Percentiles rank a stretch among this genome's conserved stretches.
These are phyloP conservation scores for Candida saitoana DNA, from an alignment of 805 yeast species.

Conservation along the genomic window DNA sequence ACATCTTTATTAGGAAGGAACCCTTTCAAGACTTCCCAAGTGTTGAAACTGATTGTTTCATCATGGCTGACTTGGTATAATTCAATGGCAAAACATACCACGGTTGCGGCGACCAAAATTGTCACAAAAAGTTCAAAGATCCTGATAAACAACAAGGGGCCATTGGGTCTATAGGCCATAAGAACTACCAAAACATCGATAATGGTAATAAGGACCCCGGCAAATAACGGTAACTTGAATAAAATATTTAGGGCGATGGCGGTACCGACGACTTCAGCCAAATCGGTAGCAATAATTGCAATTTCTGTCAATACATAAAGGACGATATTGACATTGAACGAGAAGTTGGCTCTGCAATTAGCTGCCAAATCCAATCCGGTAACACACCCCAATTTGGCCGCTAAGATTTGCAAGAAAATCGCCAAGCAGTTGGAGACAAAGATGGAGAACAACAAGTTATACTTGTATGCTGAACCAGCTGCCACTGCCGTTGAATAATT, in stretches of 20 bases:
- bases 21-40: constrained; percentile 48
- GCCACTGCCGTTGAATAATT: constrained; percentile 93
- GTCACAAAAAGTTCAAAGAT: constrained; percentile 81
- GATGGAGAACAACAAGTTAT: constrained; percentile 72
- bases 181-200: constrained; percentile 82
- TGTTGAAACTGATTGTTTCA: constrained; percentile 39
- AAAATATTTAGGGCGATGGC: constrained; percentile 88
- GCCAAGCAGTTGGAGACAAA: constrained; percentile 82
- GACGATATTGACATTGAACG: constrained; percentile 53
- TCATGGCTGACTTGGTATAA: constrained; percentile 61
- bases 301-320: constrained; percentile 79
- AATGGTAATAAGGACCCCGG: constrained; percentile 82
- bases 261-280: constrained; percentile 97
- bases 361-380: constrained; percentile 92
- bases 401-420: constrained; percentile 75
- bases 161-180: constrained; percentile 82
- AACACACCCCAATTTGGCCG: constrained; percentile 87
- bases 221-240: constrained; percentile 70
- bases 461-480: constrained; percentile 85
- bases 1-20: constrained; percentile 45
- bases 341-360: constrained; percentile 73
- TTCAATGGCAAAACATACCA: constrained; percentile 78
- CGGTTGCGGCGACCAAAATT: constrained; percentile 72
- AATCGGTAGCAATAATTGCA: constrained; percentile 91
- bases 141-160: constrained; percentile 73